Evolutionary conservation across 371 early-diverging fungal species (phyloP).

Genomic region (Syncephalastrum racemosum): DNA sequence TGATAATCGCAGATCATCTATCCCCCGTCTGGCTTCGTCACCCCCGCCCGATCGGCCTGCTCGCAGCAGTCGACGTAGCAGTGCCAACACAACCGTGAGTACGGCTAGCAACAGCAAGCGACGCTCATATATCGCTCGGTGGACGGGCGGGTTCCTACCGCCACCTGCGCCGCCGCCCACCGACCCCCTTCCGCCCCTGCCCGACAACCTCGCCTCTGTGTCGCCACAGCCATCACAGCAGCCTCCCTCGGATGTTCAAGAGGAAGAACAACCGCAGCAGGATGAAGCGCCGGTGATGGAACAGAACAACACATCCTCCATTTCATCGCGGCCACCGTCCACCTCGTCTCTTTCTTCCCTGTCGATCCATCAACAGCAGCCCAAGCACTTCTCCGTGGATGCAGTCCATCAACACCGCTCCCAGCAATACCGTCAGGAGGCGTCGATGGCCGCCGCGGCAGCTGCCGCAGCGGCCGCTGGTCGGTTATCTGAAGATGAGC

Average conservation of each 20-base stretch:
- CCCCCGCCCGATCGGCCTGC: constrained; percentile 14
- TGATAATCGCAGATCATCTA: neutral
- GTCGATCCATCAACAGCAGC: neutral
- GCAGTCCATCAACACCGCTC: neutral
- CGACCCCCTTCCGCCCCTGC: constrained; percentile 24
- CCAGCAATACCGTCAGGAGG: constrained; percentile 2
- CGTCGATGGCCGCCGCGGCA: constrained; percentile 8
- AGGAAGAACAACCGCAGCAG: no score
- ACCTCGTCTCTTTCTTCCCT: neutral
- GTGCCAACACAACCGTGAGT: constrained; percentile 7
- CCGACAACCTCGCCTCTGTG: neutral
- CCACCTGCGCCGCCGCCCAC: constrained; percentile 27
- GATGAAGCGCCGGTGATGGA: no score
- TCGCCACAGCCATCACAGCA: constrained; percentile 2
- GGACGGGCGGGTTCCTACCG: constrained; percentile 19
- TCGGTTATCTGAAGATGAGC: neutral
- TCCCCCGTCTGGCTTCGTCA: neutral
- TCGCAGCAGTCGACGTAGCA: constrained; percentile 17
- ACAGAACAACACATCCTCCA: constrained; percentile 1
- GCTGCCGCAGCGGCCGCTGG: constrained; percentile 8
- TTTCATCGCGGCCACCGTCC: constrained; percentile 2
- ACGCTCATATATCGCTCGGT: constrained; percentile 15
- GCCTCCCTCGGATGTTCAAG: neutral
- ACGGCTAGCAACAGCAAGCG: neutral
- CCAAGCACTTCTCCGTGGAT: neutral